A percentile compares a stretch with the other conserved stretches of the same genome.
Evolutionary conservation across 495 filamentous ascomycete species (phyloP).

Genomic region (Pyronema omphalodes): DNA sequence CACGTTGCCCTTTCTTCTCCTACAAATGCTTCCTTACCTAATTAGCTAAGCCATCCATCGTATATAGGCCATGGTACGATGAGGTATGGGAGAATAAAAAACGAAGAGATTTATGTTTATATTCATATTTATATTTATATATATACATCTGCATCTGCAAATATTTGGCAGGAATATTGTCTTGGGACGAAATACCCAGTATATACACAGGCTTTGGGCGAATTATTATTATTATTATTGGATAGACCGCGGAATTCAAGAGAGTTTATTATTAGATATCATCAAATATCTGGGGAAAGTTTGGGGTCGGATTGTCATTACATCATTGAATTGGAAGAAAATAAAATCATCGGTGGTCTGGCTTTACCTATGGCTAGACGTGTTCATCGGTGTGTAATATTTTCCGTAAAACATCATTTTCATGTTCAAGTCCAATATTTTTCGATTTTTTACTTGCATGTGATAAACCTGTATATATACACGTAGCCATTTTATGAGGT

Average conservation of each 20-base stretch:
- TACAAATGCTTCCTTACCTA: too few relatives aligned
- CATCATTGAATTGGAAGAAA: conserved; percentile 35
- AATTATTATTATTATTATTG: too few relatives aligned
- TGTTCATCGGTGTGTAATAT: conserved; percentile 27
- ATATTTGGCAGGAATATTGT: conserved; percentile 25
- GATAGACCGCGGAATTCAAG: conserved; percentile 41
- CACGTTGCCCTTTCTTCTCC: background rate
- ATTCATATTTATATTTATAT: too few relatives aligned
- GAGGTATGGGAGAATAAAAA: conserved; percentile 28
- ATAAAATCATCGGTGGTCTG: conserved; percentile 39
- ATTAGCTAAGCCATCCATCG: background rate
- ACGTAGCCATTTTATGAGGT: too few relatives aligned
- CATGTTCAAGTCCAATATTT: too few relatives aligned
- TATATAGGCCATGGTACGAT: conserved; percentile 23
- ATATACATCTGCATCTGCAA: conserved; percentile 25
- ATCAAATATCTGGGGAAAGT: conserved; percentile 28
- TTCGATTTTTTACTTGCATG: too few relatives aligned
- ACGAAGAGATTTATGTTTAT: conserved; percentile 25
- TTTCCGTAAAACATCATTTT: too few relatives aligned
- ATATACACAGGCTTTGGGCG: conserved; percentile 34
- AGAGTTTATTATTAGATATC: conserved; percentile 42
- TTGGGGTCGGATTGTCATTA: conserved; percentile 45
- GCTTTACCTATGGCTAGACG: conserved; percentile 40
- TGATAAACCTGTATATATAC: too few relatives aligned
- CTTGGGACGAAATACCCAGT: conserved; percentile 30